A percentile compares a stretch with the other conserved stretches of the same genome.
Conservation (phyloP, 768 basidiomycete species). For the Auriculariales sp. region DNA sequence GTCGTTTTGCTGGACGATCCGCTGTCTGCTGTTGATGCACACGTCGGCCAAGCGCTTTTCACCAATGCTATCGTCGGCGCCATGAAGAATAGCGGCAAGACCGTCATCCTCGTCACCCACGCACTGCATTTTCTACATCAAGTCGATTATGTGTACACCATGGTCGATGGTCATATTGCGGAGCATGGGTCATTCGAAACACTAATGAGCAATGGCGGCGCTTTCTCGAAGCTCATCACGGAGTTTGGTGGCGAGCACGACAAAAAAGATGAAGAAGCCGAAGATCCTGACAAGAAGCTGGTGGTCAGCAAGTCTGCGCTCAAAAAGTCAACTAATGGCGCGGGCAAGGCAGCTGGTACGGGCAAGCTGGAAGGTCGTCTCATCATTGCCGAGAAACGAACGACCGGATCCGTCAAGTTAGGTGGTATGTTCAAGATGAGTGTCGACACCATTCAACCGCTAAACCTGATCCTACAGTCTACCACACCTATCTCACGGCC, state of each 20-base stretch:
- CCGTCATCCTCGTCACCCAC: slow-evolving; percentile 41
- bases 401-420: slow-evolving; percentile 46
- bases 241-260: slow-evolving; percentile 41
- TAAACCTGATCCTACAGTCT: slow-evolving; percentile 26
- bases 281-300: slow-evolving; percentile 10
- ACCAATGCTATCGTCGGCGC: slow-evolving; percentile 43
- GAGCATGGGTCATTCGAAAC: slow-evolving; percentile 39
- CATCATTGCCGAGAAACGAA: slow-evolving; percentile 48
- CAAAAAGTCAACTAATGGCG: slow-evolving; percentile 20
- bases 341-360: slow-evolving; percentile 30
- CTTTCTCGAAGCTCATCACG: slow-evolving; percentile 40
- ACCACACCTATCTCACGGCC: slow-evolving; percentile 41
- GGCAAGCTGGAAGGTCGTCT: slow-evolving; percentile 54
- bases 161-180: slow-evolving; percentile 28
- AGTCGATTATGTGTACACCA: slow-evolving; percentile 35
- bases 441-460: background rate
- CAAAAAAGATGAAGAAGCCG: slow-evolving; percentile 20
- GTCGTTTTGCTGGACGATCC: slow-evolving; percentile 51
- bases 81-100: slow-evolving; percentile 30
- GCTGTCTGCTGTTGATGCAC: slow-evolving; percentile 57
- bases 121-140: slow-evolving; percentile 38
- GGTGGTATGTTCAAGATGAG: slow-evolving; percentile 19
- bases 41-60: slow-evolving; percentile 59
- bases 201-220: slow-evolving; percentile 32
- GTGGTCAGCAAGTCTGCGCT: slow-evolving; percentile 1